Base-by-base conservation (phyloP, 805 yeast genomes). In the Candida schatavii region DNA sequence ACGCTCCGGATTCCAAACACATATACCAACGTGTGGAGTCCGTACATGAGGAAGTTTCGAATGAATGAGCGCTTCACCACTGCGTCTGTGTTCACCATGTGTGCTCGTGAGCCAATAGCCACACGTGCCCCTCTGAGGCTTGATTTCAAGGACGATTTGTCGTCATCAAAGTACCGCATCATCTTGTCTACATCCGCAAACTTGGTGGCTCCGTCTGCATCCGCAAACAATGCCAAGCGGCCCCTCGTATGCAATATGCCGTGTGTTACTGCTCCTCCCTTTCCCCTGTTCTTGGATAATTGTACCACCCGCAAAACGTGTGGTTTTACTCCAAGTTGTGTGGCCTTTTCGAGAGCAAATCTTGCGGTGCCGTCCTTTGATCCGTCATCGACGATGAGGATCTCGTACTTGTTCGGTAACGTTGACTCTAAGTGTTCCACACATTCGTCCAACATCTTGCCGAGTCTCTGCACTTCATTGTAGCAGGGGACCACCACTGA, bases 121-220 rank as follows among this genome's bases (percentile, higher is more conserved):
- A 91, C 69, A 0, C 81, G 85, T 0, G 88, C 76, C 19, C 46
- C 47, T 5, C 18, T 29, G 18, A 13, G 15, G 32, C 14, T 13
- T n/a, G n/a, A n/a, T n/a, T n/a, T n/a, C n/a, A n/a, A n/a, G n/a
- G n/a, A n/a, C n/a, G n/a, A n/a, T 35, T 48, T 35, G 9, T 23
- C 37, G 4, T 37, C 46, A 23, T 66, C 51, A 22, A 85, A 68
- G 10, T 68, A 62, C 3, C 55, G 56, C 9, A 79, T 47, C 44
- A 90, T 68, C 42, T 74, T 77, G 2, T 56, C 56, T 20, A 85
- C 69, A 60, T 90, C 97, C 20, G 77, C 55, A 58, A 93, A 93
- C 50, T 75, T 73, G 20, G 95, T 83, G 3, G 99, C 98, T 26
- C 98, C 98, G 64, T 93, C 99, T 1, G 98, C 99, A 64, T 93